These are phyloP conservation scores for Monilinia aucupariae DNA, from an alignment of 2,329 filamentous ascomycete species.

Conservation along the genomic window DNA sequence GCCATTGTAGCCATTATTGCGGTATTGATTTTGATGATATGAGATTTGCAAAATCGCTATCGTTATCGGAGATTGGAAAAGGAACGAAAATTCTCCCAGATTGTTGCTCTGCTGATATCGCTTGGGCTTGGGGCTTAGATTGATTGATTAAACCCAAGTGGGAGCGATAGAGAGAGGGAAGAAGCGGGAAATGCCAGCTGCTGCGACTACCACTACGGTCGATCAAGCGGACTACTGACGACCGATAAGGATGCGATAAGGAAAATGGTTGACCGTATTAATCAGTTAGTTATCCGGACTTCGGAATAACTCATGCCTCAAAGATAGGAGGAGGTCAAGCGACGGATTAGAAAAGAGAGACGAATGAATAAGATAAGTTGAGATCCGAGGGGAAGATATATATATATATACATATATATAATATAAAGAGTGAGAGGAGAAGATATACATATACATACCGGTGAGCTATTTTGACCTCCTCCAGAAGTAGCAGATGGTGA, in stretches of 20 bases:
- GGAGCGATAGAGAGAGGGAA: not conserved
- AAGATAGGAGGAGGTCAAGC: conserved; percentile 4
- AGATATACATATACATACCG: conserved; percentile 42
- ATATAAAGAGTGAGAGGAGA: not conserved
- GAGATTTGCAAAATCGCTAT: conserved; percentile 18
- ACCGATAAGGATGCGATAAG: not conserved
- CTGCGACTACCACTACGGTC: not conserved
- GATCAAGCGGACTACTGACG: conserved; percentile 2
- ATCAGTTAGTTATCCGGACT: not conserved
- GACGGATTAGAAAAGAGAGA: not conserved
- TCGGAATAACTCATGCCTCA: not conserved
- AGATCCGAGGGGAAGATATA: conserved; percentile 1
- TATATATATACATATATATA: not conserved
- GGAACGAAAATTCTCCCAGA: conserved; percentile 17
- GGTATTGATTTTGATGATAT: conserved; percentile 2
- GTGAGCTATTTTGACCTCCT: conserved; percentile 55
- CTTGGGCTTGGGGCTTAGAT: not conserved
- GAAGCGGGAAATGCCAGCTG: not conserved
- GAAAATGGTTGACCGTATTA: conserved; percentile 5
- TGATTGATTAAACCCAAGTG: conserved; percentile 2
- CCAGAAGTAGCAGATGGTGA: conserved; percentile 53
- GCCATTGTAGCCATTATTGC: conserved; percentile 46
- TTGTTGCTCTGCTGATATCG: conserved; percentile 12
- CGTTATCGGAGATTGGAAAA: conserved; percentile 18
- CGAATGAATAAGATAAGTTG: not conserved